Percentiles rank a stretch among this genome's conserved stretches.
Evolutionary conservation across 2,329 filamentous ascomycete genomes (phyloP).

Genomic region (Furcasterigmium furcatum): DNA sequence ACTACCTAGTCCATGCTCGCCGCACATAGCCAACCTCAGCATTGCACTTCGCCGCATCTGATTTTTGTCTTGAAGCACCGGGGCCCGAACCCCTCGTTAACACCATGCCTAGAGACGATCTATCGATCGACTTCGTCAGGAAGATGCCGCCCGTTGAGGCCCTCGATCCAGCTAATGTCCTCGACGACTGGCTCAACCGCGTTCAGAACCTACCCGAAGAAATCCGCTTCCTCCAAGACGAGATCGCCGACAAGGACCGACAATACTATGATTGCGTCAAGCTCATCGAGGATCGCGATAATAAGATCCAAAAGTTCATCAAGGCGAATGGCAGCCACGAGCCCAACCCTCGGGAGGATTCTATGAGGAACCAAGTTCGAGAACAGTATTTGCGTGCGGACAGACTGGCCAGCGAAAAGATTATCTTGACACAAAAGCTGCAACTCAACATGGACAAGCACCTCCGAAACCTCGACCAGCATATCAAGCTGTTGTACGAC

Average conservation of each 20-base stretch:
- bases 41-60: slow-evolving; percentile 1
- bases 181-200: slow-evolving; percentile 74
- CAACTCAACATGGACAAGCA: slow-evolving; percentile 60
- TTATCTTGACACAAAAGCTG: slow-evolving; percentile 64
- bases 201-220: slow-evolving; percentile 80
- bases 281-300: slow-evolving; percentile 69
- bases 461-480: slow-evolving; percentile 57
- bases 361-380: slow-evolving; percentile 61
- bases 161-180: slow-evolving; percentile 64
- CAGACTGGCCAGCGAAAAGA: slow-evolving; percentile 71
- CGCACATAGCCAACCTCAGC: no score
- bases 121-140: slow-evolving; percentile 67
- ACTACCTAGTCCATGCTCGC: no score
- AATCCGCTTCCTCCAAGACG: slow-evolving; percentile 78
- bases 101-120: slow-evolving; percentile 70
- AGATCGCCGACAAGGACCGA: slow-evolving; percentile 77
- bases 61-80: slow-evolving; percentile 3
- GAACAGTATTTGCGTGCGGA: slow-evolving; percentile 69
- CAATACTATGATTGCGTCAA: slow-evolving; percentile 66
- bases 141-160: slow-evolving; percentile 62
- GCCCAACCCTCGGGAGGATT: slow-evolving; percentile 72
- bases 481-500: slow-evolving; percentile 61
- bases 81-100: slow-evolving; percentile 39
- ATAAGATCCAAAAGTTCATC: slow-evolving; percentile 77
- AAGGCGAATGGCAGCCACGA: slow-evolving; percentile 72